phyloP scores from a whole-genome alignment of 768 basidiomycete genomes.

The Boletus sp. region DNA sequence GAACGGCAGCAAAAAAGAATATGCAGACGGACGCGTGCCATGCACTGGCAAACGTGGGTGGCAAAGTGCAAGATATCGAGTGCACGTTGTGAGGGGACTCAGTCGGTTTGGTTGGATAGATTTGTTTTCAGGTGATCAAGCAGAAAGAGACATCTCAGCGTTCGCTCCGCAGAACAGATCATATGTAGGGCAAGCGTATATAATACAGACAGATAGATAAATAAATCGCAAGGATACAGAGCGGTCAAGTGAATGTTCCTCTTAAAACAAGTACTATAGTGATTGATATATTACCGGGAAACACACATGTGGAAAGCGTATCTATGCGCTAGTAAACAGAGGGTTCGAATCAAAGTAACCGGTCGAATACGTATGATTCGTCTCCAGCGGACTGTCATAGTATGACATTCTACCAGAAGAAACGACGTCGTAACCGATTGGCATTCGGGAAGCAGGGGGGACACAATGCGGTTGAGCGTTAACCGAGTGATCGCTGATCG shows the following conservation, averaged over 20 bases:
- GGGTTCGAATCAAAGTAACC: conserved; percentile 22
- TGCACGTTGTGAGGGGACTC: neutral
- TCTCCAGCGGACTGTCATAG: conserved; percentile 25
- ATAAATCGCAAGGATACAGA: conserved; percentile 28
- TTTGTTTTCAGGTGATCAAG: neutral
- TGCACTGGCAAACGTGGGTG: neutral
- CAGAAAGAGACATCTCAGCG: neutral
- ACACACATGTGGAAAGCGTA: neutral
- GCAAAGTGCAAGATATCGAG: neutral
- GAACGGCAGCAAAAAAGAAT: neutral
- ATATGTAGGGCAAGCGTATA: conserved; percentile 1
- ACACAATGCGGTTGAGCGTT: conserved; percentile 23
- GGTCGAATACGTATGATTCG: conserved; percentile 18
- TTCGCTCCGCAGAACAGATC: conserved; percentile 17
- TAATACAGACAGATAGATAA: conserved; percentile 20
- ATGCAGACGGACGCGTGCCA: neutral
- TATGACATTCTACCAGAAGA: conserved; percentile 26
- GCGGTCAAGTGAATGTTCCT: conserved; percentile 15
- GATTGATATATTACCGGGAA: conserved; percentile 19
- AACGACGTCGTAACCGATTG: conserved; percentile 22
- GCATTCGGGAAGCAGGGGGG: conserved; percentile 14
- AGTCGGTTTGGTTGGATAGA: neutral
- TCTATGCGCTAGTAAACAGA: conserved; percentile 25
- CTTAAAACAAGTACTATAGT: conserved; percentile 9
- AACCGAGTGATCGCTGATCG: conserved; percentile 11